Evolutionary conservation across 2,329 filamentous ascomycete genomes (phyloP).

Genomic region (Drechslerella coelobrocha): DNA sequence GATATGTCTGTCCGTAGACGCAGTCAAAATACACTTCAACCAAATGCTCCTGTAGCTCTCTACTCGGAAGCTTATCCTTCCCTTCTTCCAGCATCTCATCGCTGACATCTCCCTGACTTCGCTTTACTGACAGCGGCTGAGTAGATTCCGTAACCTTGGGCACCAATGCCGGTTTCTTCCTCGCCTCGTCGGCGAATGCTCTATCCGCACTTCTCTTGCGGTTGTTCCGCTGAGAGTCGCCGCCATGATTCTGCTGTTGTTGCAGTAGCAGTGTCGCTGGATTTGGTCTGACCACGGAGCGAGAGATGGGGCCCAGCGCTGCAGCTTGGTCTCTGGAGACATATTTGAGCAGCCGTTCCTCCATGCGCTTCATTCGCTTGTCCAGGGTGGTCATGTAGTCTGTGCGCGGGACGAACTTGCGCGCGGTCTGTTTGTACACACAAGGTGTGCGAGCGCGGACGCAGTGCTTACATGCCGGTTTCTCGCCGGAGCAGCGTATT

Average conservation of each 20-base stretch:
- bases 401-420: conserved; percentile 90
- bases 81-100: conserved; percentile 81
- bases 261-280: conserved; percentile 63
- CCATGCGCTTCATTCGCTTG: conserved; percentile 94
- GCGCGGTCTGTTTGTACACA: conserved; percentile 94
- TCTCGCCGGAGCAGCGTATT: conserved; percentile 96
- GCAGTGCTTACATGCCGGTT: conserved; percentile 96
- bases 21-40: conserved; percentile 95
- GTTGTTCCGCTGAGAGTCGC: conserved; percentile 60
- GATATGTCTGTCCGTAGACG: conserved; percentile 93
- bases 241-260: conserved; percentile 62
- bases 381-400: conserved; percentile 99
- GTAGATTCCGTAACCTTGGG: conserved; percentile 42
- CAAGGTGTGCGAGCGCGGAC: conserved; percentile 90
- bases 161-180: conserved; percentile 46
- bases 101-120: conserved; percentile 49
- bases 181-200: conserved; percentile 71
- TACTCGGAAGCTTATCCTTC: conserved; percentile 77
- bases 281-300: conserved; percentile 84
- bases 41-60: conserved; percentile 90
- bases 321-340: conserved; percentile 86
- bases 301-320: conserved; percentile 70
- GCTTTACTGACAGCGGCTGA: conserved; percentile 39
- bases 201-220: conserved; percentile 88
- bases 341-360: conserved; percentile 94